These are phyloP conservation scores for Lichtheimia ramosa DNA, from an alignment of 371 early-diverging fungal species.

Conservation along the genomic window DNA sequence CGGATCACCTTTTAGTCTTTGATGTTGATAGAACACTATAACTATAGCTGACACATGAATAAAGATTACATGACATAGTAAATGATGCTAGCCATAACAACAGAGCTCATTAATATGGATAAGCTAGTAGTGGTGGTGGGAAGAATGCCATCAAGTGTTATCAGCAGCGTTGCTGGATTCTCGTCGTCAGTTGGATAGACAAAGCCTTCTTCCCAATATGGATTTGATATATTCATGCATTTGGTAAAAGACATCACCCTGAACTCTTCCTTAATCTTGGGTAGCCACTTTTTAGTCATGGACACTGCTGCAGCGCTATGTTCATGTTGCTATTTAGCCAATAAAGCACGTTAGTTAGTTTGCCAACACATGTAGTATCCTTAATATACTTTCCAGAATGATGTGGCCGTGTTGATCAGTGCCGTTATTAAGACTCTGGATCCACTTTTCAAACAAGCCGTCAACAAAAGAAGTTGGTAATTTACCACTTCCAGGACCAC, in stretches of 20 bases:
- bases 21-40: no score
- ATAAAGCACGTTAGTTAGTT: no score
- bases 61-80: no score
- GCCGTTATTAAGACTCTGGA: slow-evolving; percentile 28
- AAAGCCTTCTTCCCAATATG: slow-evolving; percentile 48
- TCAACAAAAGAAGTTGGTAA: slow-evolving; percentile 30
- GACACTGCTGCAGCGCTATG: slow-evolving; percentile 42
- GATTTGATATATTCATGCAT: slow-evolving; percentile 51
- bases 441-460: slow-evolving; percentile 43
- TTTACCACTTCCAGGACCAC: slow-evolving; percentile 36
- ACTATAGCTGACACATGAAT: no score
- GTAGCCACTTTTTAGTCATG: slow-evolving; percentile 49
- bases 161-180: no score
- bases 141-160: no score
- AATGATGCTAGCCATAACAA: no score
- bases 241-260: slow-evolving; percentile 43
- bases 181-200: slow-evolving; percentile 29
- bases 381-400: slow-evolving; percentile 13
- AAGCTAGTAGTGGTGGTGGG: no score
- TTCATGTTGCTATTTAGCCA: slow-evolving; percentile 48
- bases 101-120: no score
- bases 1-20: no score
- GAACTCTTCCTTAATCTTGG: slow-evolving; percentile 38
- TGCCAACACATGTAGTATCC: neutral
- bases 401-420: slow-evolving; percentile 41